Evolutionary conservation across 2,329 filamentous ascomycete genomes (phyloP), one percentile per base, ranked within the genome.

Genomic region (Penicillium aurantiogriseum): DNA sequence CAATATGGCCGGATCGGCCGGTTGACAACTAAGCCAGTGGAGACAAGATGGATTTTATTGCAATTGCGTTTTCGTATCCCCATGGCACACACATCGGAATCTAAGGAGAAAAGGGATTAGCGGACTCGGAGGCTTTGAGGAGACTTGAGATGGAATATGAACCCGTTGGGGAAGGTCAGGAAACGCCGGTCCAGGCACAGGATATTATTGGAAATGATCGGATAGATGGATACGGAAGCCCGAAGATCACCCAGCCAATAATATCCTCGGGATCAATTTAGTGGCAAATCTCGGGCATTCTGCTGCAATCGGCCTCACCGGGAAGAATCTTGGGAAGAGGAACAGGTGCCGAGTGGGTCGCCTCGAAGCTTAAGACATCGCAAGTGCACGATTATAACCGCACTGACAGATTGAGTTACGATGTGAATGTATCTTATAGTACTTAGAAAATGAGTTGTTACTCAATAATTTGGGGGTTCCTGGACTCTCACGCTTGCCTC

Each of bases 171-270:
- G 33, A 49, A 35, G 29, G 25, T 23, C 19, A 13, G 13, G 19
- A 15, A 42, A 27, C 19, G 33, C 4, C 4, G 15, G 21, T 47
- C 19, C 40, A 48, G 36, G 35, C 23, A 54, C 44, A 29, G 9
- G 27, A 49, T 42, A 25, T 49, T 27, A 54, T 54, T 54, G 52
- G 52, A 49, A 42, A 31, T 35, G 25, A 40, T 42, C 3, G 27
- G 29, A 33, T 4, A 33, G 8, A 19, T 33, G 17, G 3, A 19
- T 27, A 25, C 23, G 43, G 35, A 27, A 2, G 5, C 10, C 43
- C 52, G 38, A 55, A 11, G 31, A 55, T 55, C 17, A 29, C 17
- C 38, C 52, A 36, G 29, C 52, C 27, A 54, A 44, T 50, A 31
- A 50, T 13, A 36, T 7, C 11, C 1, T 55, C 52, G 52, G 52